Evolutionary conservation across 2,329 filamentous ascomycete species (phyloP), one percentile per base, ranked within the genome.

Genomic region (Fusarium secorum): DNA sequence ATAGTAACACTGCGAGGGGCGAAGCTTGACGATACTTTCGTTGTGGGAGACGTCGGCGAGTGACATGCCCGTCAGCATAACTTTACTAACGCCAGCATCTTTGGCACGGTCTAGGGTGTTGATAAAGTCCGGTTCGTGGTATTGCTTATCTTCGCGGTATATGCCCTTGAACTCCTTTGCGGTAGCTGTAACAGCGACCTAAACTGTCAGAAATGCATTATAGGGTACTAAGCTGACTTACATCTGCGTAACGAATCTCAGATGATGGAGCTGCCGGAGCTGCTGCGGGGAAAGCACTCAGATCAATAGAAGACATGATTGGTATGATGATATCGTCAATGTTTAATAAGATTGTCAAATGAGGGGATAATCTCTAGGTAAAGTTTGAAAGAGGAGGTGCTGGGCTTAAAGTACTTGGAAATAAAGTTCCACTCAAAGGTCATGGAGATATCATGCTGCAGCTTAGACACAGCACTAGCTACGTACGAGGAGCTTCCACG

Each of bases 161-260:
- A 84, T 79, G 18, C 85, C 85, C n/a, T 82, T 80, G 60, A 86
- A 86, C 63, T 87, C 83, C 13, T 80, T 79, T 1, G 80, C 80
- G 15, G 80, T 81, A 22, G 79, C 79, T 14, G 80, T 81, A 4
- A 81, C 79, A 20, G 80, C 80, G 13, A 81, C 79, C 79, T 81
- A 8, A 11, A 38, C n/a, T 7, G 26, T 72, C 24, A 72, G 53
- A 26, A 9, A 33, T 32, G 28, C 20, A 52, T 48, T n/a, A 10
- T 0, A 15, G 20, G 17, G 14, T 7, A 22, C 7, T 2, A 11
- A 18, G 36, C 5, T 33, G 38, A 24, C 71, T 65, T 56, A 76
- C 74, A 67, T 76, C 74, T 55, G 74, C 74, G n/a, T 70, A 76
- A 11, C 73, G 73, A 46, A 76, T 71, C 48, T 70, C 70, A 20